Evolutionary conservation across 2,329 filamentous ascomycete genomes (phyloP).

Genomic region (Exophiala aquamarina): DNA sequence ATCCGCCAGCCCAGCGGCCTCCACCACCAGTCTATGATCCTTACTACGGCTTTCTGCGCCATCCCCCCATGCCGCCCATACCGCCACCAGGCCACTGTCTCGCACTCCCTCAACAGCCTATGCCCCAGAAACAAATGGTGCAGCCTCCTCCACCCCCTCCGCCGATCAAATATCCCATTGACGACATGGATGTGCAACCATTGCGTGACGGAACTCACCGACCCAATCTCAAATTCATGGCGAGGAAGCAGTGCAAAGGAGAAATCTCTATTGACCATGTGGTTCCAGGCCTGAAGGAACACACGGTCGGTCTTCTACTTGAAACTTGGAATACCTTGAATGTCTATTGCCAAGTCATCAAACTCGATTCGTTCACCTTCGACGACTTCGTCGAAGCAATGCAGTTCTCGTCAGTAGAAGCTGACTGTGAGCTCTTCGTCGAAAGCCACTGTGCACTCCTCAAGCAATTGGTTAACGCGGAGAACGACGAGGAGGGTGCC

Average conservation of each 20-base stretch:
- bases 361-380: slow-evolving; percentile 94
- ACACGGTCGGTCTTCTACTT: slow-evolving; percentile 78
- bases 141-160: slow-evolving; percentile 63
- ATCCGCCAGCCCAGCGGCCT: slow-evolving; percentile 13
- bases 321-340: slow-evolving; percentile 97
- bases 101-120: slow-evolving; percentile 1
- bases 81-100: not conserved
- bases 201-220: slow-evolving; percentile 63
- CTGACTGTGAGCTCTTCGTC: slow-evolving; percentile 79
- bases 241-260: slow-evolving; percentile 49
- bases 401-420: slow-evolving; percentile 69
- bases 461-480: slow-evolving; percentile 77
- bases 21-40: slow-evolving; percentile 1
- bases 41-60: slow-evolving; percentile 17
- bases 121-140: slow-evolving; percentile 10
- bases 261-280: slow-evolving; percentile 48
- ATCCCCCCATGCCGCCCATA: slow-evolving; percentile 8
- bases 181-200: slow-evolving; percentile 80
- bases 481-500: slow-evolving; percentile 70
- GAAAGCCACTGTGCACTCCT: slow-evolving; percentile 91
- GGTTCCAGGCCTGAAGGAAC: slow-evolving; percentile 69
- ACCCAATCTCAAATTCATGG: slow-evolving; percentile 76
- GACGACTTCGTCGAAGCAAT: slow-evolving; percentile 93
- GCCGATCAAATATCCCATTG: slow-evolving; percentile 89
- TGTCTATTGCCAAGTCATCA: slow-evolving; percentile 94